Evolutionary conservation across 129 eudicot species (phyloP).

Genomic region (Tagetes patula): DNA sequence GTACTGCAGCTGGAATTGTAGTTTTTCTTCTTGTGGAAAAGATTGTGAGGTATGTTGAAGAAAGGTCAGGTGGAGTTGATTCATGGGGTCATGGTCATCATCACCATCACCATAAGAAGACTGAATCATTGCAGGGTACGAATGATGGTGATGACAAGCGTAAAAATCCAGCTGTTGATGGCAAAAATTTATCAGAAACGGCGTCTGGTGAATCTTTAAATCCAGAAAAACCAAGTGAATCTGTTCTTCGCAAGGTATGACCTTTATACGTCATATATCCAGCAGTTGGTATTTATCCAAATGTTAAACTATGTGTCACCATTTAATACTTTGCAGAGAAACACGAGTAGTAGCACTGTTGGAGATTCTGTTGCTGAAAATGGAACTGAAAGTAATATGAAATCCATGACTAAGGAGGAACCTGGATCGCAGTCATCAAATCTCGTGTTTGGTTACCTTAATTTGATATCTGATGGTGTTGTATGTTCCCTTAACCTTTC

Average conservation of each 20-base stretch:
- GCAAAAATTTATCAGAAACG: slow-evolving; percentile 34
- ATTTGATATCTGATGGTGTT: slow-evolving; percentile 93
- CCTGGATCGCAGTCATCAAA: slow-evolving; percentile 50
- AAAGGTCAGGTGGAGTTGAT: slow-evolving; percentile 54
- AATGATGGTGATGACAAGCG: slow-evolving; percentile 35
- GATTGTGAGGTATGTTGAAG: slow-evolving; percentile 86
- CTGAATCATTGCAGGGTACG: slow-evolving; percentile 47
- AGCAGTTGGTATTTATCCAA: not conserved
- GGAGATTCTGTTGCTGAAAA: slow-evolving; percentile 40
- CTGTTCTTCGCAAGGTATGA: slow-evolving; percentile 66
- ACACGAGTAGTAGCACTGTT: slow-evolving; percentile 25
- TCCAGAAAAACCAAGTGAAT: slow-evolving; percentile 39
- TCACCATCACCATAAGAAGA: slow-evolving; percentile 78
- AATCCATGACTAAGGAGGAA: slow-evolving; percentile 34
- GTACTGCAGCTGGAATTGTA: slow-evolving; percentile 85
- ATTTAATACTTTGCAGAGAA: slow-evolving; percentile 53
- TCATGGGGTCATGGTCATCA: slow-evolving; percentile 61
- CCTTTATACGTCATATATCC: slow-evolving; percentile 5
- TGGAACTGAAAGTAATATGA: slow-evolving; percentile 24
- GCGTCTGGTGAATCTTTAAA: slow-evolving; percentile 32
- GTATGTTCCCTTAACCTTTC: slow-evolving; percentile 46
- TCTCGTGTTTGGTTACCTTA: slow-evolving; percentile 95
- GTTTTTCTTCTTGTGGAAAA: slow-evolving; percentile 90
- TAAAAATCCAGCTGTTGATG: slow-evolving; percentile 26
- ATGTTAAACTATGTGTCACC: not conserved